Evolutionary conservation across 23 red algal species (phyloP).

Genomic region (Gracilaria caudata): DNA sequence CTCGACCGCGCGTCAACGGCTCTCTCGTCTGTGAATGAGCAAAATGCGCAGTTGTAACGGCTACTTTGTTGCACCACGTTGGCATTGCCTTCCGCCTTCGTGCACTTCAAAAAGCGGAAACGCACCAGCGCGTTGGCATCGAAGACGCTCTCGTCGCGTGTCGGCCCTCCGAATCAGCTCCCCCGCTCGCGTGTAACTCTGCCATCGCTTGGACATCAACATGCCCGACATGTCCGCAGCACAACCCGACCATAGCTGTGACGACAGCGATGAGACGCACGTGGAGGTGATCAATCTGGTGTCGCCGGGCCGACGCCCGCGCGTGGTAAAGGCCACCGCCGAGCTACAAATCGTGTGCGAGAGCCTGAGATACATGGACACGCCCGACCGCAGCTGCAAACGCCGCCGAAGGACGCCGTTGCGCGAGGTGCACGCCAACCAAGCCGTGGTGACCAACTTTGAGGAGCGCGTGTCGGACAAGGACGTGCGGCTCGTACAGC

Average conservation of each 20-base stretch:
- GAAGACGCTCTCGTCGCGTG: too few relatives aligned
- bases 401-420: background rate
- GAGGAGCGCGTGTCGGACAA: background rate
- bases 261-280: background rate
- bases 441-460: background rate
- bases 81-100: too few relatives aligned
- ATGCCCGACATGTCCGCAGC: background rate
- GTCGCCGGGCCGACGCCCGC: constrained; percentile 6
- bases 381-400: too few relatives aligned
- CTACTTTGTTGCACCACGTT: too few relatives aligned
- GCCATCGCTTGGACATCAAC: too few relatives aligned
- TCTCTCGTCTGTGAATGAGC: too few relatives aligned
- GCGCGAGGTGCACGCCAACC: background rate
- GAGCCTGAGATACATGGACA: background rate
- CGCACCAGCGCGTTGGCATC: too few relatives aligned
- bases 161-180: too few relatives aligned
- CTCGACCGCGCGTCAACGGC: too few relatives aligned
- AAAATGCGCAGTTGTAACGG: too few relatives aligned
- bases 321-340: background rate
- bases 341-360: constrained; percentile 17
- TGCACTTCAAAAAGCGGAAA: too few relatives aligned
- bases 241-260: background rate
- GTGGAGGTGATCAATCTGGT: constrained; percentile 13
- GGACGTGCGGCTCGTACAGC: background rate
- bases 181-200: too few relatives aligned